Percentiles rank a stretch among this genome's conserved stretches.
phyloP scores from a whole-genome alignment of 371 early-diverging fungal species.

The Mortierella sp. region DNA sequence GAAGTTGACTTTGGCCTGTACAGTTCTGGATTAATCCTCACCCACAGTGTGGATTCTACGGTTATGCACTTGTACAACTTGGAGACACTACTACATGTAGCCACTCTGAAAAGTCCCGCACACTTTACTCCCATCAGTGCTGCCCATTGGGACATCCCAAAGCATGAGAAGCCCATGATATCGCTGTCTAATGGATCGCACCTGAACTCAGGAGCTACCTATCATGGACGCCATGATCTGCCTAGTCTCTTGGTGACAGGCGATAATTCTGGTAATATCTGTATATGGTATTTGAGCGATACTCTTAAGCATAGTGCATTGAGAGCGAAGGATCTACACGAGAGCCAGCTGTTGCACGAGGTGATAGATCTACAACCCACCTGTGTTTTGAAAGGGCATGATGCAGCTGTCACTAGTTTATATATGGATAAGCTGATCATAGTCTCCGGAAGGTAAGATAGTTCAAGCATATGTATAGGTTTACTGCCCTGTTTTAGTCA shows the following conservation, averaged over 20 bases:
- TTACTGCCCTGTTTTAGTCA: not conserved
- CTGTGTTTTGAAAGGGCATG: conserved; percentile 40
- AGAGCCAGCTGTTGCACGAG: conserved; percentile 12
- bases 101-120: conserved; percentile 39
- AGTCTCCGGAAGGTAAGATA: conserved; percentile 46
- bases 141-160: conserved; percentile 37
- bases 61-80: conserved; percentile 44
- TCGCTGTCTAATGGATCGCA: conserved; percentile 23
- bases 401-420: conserved; percentile 33
- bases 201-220: not conserved
- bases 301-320: conserved; percentile 16
- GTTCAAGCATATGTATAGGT: not conserved
- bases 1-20: conserved; percentile 33
- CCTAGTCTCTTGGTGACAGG: conserved; percentile 41
- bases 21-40: conserved; percentile 27
- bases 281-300: conserved; percentile 48
- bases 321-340: conserved; percentile 7
- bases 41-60: conserved; percentile 15
- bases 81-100: conserved; percentile 27
- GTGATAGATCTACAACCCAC: conserved; percentile 15
- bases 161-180: conserved; percentile 45
- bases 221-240: conserved; percentile 21
- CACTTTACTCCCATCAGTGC: conserved; percentile 44
- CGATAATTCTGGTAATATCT: conserved; percentile 39
- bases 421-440: conserved; percentile 45